Percentiles rank a stretch among this genome's conserved stretches.
phyloP scores from a whole-genome alignment of 1,284 basidiomycete species.

The Exsudoporus floridanus region DNA sequence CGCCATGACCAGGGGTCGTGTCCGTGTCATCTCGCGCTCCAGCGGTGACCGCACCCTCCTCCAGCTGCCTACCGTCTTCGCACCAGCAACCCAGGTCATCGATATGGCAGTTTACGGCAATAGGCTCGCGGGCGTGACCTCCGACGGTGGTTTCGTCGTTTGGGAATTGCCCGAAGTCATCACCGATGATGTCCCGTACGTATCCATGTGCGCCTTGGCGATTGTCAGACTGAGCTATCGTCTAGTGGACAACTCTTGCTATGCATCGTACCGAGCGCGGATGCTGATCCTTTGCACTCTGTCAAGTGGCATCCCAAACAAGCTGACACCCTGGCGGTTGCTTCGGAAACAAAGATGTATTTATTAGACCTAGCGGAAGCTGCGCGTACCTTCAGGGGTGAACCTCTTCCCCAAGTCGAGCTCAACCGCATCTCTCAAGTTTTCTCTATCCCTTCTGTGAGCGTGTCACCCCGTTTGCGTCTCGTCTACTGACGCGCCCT shows the following conservation, averaged over 20 bases:
- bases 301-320: conserved; percentile 84
- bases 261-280: conserved; percentile 61
- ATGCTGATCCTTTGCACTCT: conserved; percentile 63
- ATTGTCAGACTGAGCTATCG: conserved; percentile 12
- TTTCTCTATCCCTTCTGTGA: conserved; percentile 66
- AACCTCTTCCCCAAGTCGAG: conserved; percentile 63
- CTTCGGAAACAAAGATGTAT: conserved; percentile 70
- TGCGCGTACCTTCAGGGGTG: conserved; percentile 53
- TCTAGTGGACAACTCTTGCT: conserved; percentile 65
- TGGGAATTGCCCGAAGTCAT: conserved; percentile 81
- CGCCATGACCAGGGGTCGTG: conserved; percentile 86
- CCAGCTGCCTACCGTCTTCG: conserved; percentile 68
- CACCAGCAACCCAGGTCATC: conserved; percentile 58
- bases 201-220: conserved; percentile 17
- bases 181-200: conserved; percentile 80
- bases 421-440: conserved; percentile 64
- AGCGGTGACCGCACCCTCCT: conserved; percentile 81
- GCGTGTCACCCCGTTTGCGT: conserved; percentile 22
- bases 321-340: conserved; percentile 72
- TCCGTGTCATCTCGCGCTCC: conserved; percentile 80
- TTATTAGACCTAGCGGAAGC: conserved; percentile 68
- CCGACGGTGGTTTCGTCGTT: conserved; percentile 81
- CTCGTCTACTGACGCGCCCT: conserved; percentile 6
- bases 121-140: conserved; percentile 77
- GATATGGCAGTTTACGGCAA: conserved; percentile 85